Percentiles rank a stretch among this genome's conserved stretches.
phyloP scores from a whole-genome alignment of 495 filamentous ascomycete genomes.

The Penicillium canariense region DNA sequence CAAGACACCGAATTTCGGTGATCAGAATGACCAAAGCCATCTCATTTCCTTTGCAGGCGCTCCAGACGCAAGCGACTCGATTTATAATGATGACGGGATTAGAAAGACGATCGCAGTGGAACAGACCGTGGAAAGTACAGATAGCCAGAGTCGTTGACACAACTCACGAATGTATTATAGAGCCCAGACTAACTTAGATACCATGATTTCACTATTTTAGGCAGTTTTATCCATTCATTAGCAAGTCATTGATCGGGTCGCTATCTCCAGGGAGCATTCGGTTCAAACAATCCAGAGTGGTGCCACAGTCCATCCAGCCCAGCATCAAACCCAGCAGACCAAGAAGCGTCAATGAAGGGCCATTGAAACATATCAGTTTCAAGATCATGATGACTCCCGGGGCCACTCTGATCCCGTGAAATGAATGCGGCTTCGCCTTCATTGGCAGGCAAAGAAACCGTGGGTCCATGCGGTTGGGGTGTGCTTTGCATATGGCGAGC shows the following conservation, averaged over 20 bases:
- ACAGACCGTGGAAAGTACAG: slow-evolving; percentile 33
- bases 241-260: too few species aligned
- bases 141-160: slow-evolving; percentile 5
- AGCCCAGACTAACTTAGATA: neutral
- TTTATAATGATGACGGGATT: slow-evolving; percentile 24
- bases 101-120: slow-evolving; percentile 39
- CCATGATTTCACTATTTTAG: too few species aligned
- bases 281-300: slow-evolving; percentile 29
- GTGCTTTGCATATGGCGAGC: slow-evolving; percentile 5
- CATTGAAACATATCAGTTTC: slow-evolving; percentile 46
- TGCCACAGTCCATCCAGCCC: slow-evolving; percentile 37
- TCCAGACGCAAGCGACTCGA: slow-evolving; percentile 16
- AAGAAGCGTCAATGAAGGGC: slow-evolving; percentile 45
- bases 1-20: slow-evolving; percentile 26
- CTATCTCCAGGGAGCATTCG: slow-evolving; percentile 18
- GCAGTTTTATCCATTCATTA: too few species aligned
- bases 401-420: slow-evolving; percentile 8
- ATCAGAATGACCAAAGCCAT: slow-evolving; percentile 38
- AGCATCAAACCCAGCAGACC: slow-evolving; percentile 40
- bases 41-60: slow-evolving; percentile 35
- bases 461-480: neutral
- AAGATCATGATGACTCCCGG: slow-evolving; percentile 25
- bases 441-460: slow-evolving; percentile 8
- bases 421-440: slow-evolving; percentile 11
- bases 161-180: slow-evolving; percentile 2